Percentiles rank a stretch among this genome's conserved stretches.
Conservation (phyloP, 164 flowering plant genomes). For the Magnolia officinalis region DNA sequence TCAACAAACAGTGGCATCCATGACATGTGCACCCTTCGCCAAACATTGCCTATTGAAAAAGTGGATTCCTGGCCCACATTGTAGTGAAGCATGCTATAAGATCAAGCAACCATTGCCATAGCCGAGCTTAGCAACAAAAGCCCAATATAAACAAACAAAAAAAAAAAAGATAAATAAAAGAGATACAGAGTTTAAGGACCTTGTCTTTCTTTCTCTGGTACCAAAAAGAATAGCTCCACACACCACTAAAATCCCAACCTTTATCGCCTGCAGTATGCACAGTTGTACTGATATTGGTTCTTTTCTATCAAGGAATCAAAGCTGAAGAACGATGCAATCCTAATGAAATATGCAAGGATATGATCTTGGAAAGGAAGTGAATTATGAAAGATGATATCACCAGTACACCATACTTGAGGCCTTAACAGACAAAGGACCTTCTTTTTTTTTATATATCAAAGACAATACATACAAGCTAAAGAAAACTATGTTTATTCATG, state of each 20-base stretch:
- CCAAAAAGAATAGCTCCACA: constrained; percentile 11
- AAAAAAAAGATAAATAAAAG: not conserved
- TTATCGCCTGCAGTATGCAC: constrained; percentile 7
- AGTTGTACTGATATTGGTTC: not conserved
- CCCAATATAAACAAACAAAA: not conserved
- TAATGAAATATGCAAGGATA: not conserved
- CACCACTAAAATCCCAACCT: not conserved
- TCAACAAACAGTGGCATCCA: no score
- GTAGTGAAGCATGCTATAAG: not conserved
- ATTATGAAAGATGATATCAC: not conserved
- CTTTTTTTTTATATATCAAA: not conserved
- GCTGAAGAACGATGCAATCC: not conserved
- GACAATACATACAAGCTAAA: not conserved
- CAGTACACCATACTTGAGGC: not conserved
- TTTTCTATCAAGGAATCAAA: not conserved
- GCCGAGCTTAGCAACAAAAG: not conserved
- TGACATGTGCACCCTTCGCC: no score
- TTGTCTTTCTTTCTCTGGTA: constrained; percentile 8
- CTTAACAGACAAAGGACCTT: not conserved
- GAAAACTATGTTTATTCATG: not conserved
- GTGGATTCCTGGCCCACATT: not conserved
- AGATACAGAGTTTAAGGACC: not conserved
- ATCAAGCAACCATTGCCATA: not conserved
- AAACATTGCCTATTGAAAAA: not conserved
- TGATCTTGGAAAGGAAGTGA: not conserved